Percentiles rank a stretch among this genome's conserved stretches.
phyloP scores from a whole-genome alignment of 305 asterid species.

The Striga hermonthica region DNA sequence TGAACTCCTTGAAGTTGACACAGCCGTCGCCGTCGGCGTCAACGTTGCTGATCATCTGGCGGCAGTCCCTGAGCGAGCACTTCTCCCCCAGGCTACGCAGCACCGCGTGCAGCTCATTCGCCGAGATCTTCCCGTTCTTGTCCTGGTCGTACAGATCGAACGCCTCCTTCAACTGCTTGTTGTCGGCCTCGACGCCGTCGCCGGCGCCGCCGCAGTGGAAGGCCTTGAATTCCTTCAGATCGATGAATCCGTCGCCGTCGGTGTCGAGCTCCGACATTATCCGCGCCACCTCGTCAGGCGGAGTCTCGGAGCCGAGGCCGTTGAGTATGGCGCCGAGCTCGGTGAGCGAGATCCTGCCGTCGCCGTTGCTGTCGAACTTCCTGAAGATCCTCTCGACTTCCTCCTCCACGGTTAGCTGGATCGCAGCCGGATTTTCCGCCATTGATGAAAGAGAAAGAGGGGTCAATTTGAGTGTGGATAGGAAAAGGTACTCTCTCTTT shows the following conservation, averaged over 20 bases:
- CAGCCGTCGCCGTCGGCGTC: slow-evolving; percentile 85
- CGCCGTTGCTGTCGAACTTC: slow-evolving; percentile 82
- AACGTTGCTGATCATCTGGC: slow-evolving; percentile 60
- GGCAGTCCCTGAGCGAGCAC: slow-evolving; percentile 63
- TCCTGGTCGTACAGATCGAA: slow-evolving; percentile 72
- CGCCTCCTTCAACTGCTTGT: slow-evolving; percentile 65
- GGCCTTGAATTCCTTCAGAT: slow-evolving; percentile 68
- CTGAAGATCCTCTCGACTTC: slow-evolving; percentile 62
- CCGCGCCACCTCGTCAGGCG: slow-evolving; percentile 55
- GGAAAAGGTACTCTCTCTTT: not conserved
- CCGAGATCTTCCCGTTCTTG: slow-evolving; percentile 73
- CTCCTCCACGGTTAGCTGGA: slow-evolving; percentile 37
- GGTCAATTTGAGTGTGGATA: not conserved
- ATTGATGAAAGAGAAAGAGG: slow-evolving; percentile 19
- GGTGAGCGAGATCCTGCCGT: slow-evolving; percentile 66
- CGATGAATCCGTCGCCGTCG: slow-evolving; percentile 90
- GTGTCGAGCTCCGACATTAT: slow-evolving; percentile 74
- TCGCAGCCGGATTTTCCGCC: slow-evolving; percentile 35
- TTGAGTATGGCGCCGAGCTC: slow-evolving; percentile 63
- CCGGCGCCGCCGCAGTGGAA: slow-evolving; percentile 51
- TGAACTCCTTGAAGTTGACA: slow-evolving; percentile 76
- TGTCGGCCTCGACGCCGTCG: slow-evolving; percentile 34
- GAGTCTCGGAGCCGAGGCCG: slow-evolving; percentile 59
- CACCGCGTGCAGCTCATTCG: slow-evolving; percentile 53
- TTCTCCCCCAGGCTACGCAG: slow-evolving; percentile 61